Evolutionary conservation across 2,329 filamentous ascomycete genomes (phyloP), one percentile per base, ranked within the genome.

Genomic region (Xylaria multiplex): DNA sequence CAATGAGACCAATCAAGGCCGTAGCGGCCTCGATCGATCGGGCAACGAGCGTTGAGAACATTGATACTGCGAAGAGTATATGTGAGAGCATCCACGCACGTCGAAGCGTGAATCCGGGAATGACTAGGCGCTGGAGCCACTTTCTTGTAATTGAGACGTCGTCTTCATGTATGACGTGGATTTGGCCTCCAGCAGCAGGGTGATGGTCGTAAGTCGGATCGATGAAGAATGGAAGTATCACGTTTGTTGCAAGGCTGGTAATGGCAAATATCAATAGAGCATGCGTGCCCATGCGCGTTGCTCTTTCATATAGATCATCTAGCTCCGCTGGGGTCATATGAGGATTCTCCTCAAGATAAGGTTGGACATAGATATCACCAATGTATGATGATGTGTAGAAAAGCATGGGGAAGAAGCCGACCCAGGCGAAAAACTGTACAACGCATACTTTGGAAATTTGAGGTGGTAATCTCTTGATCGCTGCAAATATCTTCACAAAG

Each of bases 381-480:
- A 97, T 91, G 78, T 96, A 98, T 19, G 93, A 96, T 1, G 93
- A 97, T 5, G 93, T 93, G 81, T 98, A 98, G 81, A 97, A 97
- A 2, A 98, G 85, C 78, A 97, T 93, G 0, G 94, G 94, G 74
- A 97, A 98, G 88, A 95, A 97, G 59, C 93, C 95, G 63, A 97
- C 90, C 94, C 94, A 98, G 5, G 93, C 93, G 67, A 90, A 94
- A 72, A 95, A 88, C 76, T 96, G 92, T 0, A 94, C 91, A 70
- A 89, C 82, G 75, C 94, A 97, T 43, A 97, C 93, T 69, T 88
- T 90, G 68, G 86, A 86, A 70, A 96, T 93, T 78, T 97, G 93
- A 0, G 90, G 90, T 0, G 95, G 94, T 6, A 98, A 83, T 45
- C 89, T 86, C 73, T 86, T 88, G 69, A 97, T 91, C 0, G 93